Conservation (phyloP, 352 stramenopile species). For the Globisporangium orthogonon region DNA sequence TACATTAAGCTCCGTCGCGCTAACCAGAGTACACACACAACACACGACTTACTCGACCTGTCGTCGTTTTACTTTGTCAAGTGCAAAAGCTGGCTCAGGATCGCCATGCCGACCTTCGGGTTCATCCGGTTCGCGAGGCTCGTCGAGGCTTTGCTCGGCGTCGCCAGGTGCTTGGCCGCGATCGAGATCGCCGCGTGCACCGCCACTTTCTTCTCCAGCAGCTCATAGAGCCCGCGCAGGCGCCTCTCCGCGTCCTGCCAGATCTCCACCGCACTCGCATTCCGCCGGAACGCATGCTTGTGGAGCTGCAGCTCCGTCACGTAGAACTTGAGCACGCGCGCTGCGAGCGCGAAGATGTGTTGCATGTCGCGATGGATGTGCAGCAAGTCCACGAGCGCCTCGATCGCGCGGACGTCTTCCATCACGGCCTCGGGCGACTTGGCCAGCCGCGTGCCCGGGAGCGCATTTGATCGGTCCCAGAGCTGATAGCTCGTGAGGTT, state of each 20-base stretch:
- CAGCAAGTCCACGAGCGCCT: constrained; percentile 91
- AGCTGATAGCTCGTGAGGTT: constrained; percentile 83
- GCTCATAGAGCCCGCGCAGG: constrained; percentile 34
- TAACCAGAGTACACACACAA: too few species aligned
- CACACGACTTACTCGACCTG: too few species aligned
- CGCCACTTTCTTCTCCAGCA: constrained; percentile 53
- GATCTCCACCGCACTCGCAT: constrained; percentile 5
- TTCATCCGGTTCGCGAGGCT: constrained; percentile 65
- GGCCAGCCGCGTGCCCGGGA: constrained; percentile 16
- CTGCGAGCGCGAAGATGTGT: constrained; percentile 67
- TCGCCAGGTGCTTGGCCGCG: constrained; percentile 5
- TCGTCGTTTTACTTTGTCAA: constrained; percentile 4
- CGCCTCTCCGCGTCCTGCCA: constrained; percentile 57
- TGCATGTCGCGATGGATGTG: constrained; percentile 93
- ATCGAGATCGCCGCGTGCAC: constrained; percentile 34
- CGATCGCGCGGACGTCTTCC: constrained; percentile 60
- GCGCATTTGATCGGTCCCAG: constrained; percentile 13
- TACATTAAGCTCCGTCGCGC: background rate
- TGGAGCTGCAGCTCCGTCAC: constrained; percentile 26
- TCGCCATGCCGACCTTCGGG: constrained; percentile 48
- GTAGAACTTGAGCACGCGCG: constrained; percentile 57
- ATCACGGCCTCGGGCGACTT: constrained; percentile 35
- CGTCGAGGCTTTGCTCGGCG: constrained; percentile 8
- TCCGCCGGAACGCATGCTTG: constrained; percentile 2
- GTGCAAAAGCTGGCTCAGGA: constrained; percentile 44